Evolutionary conservation across 768 basidiomycete genomes (phyloP).

Genomic region (Amanita fuliginea): DNA sequence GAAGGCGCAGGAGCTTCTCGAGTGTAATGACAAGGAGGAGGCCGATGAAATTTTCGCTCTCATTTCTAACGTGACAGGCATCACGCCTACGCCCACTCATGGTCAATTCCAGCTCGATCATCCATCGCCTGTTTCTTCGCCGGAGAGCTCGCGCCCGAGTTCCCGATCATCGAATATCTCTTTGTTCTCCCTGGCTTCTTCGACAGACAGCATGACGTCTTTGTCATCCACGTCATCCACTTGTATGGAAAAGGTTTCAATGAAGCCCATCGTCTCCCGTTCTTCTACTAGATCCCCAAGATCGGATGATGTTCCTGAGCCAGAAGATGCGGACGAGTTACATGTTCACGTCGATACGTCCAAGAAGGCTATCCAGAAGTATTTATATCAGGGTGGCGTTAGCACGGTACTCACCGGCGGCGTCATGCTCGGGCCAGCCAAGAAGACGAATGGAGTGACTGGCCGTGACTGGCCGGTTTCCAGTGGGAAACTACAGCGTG

Average conservation of each 20-base stretch:
- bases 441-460: slow-evolving; percentile 1
- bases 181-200: slow-evolving; percentile 14
- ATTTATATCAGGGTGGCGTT: slow-evolving; percentile 31
- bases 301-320: slow-evolving; percentile 1
- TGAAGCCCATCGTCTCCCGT: slow-evolving; percentile 1
- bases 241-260: slow-evolving; percentile 3
- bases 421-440: slow-evolving; percentile 27
- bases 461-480: background rate
- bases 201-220: slow-evolving; percentile 21
- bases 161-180: slow-evolving; percentile 28
- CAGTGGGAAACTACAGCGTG: background rate
- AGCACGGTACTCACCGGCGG: slow-evolving; percentile 33
- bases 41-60: slow-evolving; percentile 25
- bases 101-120: slow-evolving; percentile 14
- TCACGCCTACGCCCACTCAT: slow-evolving; percentile 25
- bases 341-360: slow-evolving; percentile 15
- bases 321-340: slow-evolving; percentile 5
- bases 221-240: slow-evolving; percentile 19
- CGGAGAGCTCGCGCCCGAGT: slow-evolving; percentile 25
- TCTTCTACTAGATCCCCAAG: background rate
- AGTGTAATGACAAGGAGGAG: slow-evolving; percentile 18
- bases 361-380: slow-evolving; percentile 20
- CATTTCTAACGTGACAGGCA: slow-evolving; percentile 19
- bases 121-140: slow-evolving; percentile 9
- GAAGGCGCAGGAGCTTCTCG: slow-evolving; percentile 23